A percentile compares a stretch with the other conserved stretches of the same genome.
phyloP scores from a whole-genome alignment of 495 filamentous ascomycete genomes.

The Penicillium roqueforti region DNA sequence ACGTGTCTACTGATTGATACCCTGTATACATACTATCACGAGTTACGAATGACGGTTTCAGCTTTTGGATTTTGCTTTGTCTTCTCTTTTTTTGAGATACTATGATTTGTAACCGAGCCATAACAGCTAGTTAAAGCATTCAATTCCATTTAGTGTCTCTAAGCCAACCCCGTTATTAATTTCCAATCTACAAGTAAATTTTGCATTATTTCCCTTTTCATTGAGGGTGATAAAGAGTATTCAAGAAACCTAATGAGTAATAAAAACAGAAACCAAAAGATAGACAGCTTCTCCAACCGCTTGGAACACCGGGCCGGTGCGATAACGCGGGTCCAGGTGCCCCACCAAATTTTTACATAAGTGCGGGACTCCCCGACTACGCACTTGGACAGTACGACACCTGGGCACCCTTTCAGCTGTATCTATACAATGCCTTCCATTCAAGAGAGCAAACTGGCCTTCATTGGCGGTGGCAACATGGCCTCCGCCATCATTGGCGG shows the following conservation, averaged over 20 bases:
- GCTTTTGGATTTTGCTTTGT: not conserved
- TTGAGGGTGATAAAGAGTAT: too few relatives aligned
- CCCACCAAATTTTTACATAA: constrained; percentile 10
- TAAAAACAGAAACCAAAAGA: not conserved
- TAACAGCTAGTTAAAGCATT: not conserved
- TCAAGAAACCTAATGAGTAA: not conserved
- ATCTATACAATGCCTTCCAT: constrained; percentile 31
- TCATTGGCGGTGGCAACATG: constrained; percentile 46
- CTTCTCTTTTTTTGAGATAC: not conserved
- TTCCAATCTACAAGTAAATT: not conserved
- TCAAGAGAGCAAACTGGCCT: constrained; percentile 39
- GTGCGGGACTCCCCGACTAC: constrained; percentile 1
- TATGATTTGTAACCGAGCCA: not conserved
- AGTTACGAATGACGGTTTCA: not conserved
- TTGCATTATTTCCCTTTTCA: too few relatives aligned
- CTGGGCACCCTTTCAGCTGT: not conserved
- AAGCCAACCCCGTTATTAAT: not conserved
- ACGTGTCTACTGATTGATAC: constrained; percentile 23
- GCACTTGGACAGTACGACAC: not conserved
- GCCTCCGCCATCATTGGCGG: constrained; percentile 43
- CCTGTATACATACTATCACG: not conserved
- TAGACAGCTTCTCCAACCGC: not conserved
- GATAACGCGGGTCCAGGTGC: not conserved
- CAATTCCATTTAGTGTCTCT: not conserved
- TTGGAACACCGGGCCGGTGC: not conserved